These are phyloP conservation scores for Moesziomyces sp. DNA, from an alignment of 1,284 basidiomycete genomes.

Conservation along the genomic window DNA sequence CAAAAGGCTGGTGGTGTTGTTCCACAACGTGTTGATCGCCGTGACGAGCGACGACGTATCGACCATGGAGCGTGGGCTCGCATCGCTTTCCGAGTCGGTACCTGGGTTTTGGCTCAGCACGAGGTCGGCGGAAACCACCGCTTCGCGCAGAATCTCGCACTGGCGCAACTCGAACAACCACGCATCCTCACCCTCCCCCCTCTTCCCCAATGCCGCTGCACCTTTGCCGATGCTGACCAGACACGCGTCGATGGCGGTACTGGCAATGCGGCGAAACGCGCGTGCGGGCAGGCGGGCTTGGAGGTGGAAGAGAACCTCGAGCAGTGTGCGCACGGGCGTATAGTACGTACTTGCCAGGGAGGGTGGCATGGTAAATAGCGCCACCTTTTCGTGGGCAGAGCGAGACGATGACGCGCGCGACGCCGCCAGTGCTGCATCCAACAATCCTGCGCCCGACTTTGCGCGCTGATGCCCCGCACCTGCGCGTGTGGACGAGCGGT, in stretches of 20 bases:
- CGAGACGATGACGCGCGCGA: constrained; percentile 11
- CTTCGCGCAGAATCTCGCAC: constrained; percentile 37
- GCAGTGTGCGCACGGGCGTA: constrained; percentile 21
- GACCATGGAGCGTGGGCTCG: constrained; percentile 16
- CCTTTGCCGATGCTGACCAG: constrained; percentile 21
- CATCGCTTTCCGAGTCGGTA: not conserved
- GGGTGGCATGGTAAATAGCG: constrained; percentile 33
- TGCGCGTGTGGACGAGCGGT: constrained; percentile 2
- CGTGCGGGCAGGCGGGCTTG: constrained; percentile 21
- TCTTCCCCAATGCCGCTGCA: constrained; percentile 9
- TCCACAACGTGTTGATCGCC: constrained; percentile 51
- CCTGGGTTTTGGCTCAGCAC: constrained; percentile 17
- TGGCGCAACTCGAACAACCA: constrained; percentile 44
- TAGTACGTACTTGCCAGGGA: constrained; percentile 31
- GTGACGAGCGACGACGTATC: constrained; percentile 35
- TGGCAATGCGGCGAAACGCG: constrained; percentile 25
- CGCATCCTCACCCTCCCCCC: constrained; percentile 26
- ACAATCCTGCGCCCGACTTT: constrained; percentile 45
- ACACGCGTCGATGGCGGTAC: constrained; percentile 26
- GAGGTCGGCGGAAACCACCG: constrained; percentile 36
- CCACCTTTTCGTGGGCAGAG: constrained; percentile 2
- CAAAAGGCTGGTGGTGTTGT: constrained; percentile 37
- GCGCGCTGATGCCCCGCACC: constrained; percentile 23
- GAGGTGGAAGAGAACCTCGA: constrained; percentile 40
- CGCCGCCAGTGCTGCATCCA: constrained; percentile 38